Percentiles rank a stretch among this genome's conserved stretches.
phyloP scores from a whole-genome alignment of 1,284 basidiomycete species.

The Rhodotorula sp. region DNA sequence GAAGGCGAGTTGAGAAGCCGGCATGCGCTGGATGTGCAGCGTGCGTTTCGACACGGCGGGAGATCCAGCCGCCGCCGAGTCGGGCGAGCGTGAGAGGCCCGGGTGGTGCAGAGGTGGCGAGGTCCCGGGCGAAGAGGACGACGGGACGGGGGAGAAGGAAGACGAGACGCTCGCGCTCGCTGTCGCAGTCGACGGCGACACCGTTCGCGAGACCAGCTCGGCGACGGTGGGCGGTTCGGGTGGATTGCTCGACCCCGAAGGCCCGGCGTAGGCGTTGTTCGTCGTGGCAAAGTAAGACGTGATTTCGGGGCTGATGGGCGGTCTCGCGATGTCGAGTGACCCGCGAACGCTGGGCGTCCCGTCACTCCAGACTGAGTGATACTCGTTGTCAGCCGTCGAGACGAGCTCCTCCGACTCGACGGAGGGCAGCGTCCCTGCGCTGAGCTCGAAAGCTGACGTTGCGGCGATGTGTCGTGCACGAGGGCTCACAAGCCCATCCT shows the following conservation, averaged over 20 bases:
- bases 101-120: not conserved
- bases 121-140: not conserved
- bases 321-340: slow-evolving; percentile 9
- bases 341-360: not conserved
- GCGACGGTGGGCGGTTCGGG: not conserved
- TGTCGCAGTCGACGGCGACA: slow-evolving; percentile 3
- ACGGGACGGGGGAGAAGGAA: slow-evolving; percentile 4
- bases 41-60: slow-evolving; percentile 25
- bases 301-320: not conserved
- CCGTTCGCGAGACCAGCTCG: not conserved
- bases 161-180: not conserved
- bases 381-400: slow-evolving; percentile 5
- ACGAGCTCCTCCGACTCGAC: not conserved
- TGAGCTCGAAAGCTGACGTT: slow-evolving; percentile 7
- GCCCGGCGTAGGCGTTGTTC: too few relatives aligned
- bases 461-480: slow-evolving; percentile 10
- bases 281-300: slow-evolving; percentile 10
- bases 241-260: not conserved
- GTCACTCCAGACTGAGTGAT: slow-evolving; percentile 19
- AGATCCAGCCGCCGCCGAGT: not conserved
- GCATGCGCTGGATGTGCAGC: slow-evolving; percentile 58
- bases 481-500: slow-evolving; percentile 14
- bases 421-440: not conserved
- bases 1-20: slow-evolving; percentile 61
- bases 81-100: not conserved